phyloP scores from a whole-genome alignment of 192 early-diverging fungal genomes.

The Paraglomus occultum region DNA sequence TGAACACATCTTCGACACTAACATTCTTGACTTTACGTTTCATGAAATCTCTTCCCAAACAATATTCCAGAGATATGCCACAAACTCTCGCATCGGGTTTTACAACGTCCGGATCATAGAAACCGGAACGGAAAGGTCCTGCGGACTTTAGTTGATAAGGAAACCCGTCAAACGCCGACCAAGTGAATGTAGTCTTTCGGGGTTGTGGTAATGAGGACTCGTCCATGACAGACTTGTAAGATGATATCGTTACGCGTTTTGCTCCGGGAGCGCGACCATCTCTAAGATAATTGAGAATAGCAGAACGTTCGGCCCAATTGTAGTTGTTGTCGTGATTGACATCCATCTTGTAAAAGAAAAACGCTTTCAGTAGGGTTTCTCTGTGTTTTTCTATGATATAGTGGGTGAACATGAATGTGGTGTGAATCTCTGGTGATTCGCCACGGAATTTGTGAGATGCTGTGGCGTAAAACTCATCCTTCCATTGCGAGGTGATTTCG shows the following conservation, averaged over 20 bases:
- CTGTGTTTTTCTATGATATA: slow-evolving; percentile 39
- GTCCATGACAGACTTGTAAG: slow-evolving; percentile 14
- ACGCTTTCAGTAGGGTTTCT: slow-evolving; percentile 40
- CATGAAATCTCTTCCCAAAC: slow-evolving; percentile 29
- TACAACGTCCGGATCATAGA: background rate
- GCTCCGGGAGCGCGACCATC: slow-evolving; percentile 1
- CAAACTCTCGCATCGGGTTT: background rate
- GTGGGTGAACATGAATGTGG: slow-evolving; percentile 38
- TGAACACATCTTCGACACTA: slow-evolving; percentile 26
- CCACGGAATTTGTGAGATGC: slow-evolving; percentile 42
- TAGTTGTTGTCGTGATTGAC: slow-evolving; percentile 33
- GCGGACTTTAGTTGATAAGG: slow-evolving; percentile 26
- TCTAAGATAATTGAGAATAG: slow-evolving; percentile 24
- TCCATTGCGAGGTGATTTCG: slow-evolving; percentile 38
- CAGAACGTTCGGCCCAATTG: slow-evolving; percentile 34
- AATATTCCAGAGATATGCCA: slow-evolving; percentile 27
- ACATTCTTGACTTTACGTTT: background rate
- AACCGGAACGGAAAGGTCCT: slow-evolving; percentile 20
- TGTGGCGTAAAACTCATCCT: slow-evolving; percentile 31
- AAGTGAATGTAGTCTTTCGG: slow-evolving; percentile 8
- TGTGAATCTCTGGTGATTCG: slow-evolving; percentile 31
- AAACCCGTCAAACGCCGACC: slow-evolving; percentile 36
- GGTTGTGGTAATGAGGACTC: slow-evolving; percentile 3
- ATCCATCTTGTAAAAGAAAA: slow-evolving; percentile 36
- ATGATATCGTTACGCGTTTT: background rate